Conservation (phyloP, 306 rosid species). For the Medicago arabica region DNA sequence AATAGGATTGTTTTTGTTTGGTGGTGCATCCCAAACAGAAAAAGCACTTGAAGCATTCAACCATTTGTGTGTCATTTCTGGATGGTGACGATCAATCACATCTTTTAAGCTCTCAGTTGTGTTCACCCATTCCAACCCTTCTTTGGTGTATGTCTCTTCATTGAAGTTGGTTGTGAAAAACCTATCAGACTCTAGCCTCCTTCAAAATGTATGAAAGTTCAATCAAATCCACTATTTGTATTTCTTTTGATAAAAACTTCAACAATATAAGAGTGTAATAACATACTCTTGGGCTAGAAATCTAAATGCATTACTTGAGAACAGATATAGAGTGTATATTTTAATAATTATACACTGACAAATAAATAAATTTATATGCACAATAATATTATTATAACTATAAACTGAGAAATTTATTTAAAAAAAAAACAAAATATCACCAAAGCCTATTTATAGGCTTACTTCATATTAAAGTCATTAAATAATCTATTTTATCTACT, state of each 20-base stretch:
- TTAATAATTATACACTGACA: too few relatives aligned
- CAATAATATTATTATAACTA: too few relatives aligned
- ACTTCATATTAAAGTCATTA: too few relatives aligned
- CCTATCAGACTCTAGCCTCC: conserved; percentile 71
- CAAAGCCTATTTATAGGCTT: too few relatives aligned
- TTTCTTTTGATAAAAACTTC: background rate
- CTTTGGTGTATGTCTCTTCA: conserved; percentile 57
- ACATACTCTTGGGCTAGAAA: too few relatives aligned
- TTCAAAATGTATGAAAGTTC: background rate
- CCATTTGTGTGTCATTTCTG: conserved; percentile 62
- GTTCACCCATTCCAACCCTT: conserved; percentile 66
- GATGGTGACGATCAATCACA: conserved; percentile 60
- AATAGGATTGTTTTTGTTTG: conserved; percentile 42
- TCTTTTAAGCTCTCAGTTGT: conserved; percentile 60
- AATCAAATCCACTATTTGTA: background rate
- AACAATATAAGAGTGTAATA: too few relatives aligned
- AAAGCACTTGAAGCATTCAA: conserved; percentile 63
- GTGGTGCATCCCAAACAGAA: conserved; percentile 62
- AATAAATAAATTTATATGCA: too few relatives aligned
- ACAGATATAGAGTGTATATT: too few relatives aligned
- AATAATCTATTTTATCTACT: too few relatives aligned
- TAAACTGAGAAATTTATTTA: too few relatives aligned
- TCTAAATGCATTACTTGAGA: too few relatives aligned
- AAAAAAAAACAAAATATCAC: too few relatives aligned
- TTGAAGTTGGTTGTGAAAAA: conserved; percentile 65